phyloP scores from a whole-genome alignment of 2,329 filamentous ascomycete species.

The Fusarium piperis region DNA sequence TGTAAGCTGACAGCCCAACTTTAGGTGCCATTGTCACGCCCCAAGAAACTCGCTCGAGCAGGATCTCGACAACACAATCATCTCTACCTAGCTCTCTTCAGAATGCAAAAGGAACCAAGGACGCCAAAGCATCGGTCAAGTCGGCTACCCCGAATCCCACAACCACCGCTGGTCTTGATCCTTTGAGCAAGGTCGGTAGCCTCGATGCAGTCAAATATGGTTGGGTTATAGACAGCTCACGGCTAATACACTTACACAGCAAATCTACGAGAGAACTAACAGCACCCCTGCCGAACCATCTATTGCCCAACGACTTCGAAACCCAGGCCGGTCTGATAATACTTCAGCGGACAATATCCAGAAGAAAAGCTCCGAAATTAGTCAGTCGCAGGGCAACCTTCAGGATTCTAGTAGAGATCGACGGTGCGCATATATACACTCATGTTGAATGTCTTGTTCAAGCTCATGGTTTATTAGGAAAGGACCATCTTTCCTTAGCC shows the following conservation, averaged over 20 bases:
- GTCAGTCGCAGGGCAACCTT: conserved; percentile 49
- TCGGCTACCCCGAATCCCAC: conserved; percentile 38
- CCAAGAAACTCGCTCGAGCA: conserved; percentile 38
- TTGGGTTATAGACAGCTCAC: neutral
- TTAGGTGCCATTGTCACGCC: conserved; percentile 37
- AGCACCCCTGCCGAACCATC: conserved; percentile 51
- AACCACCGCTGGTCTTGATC: conserved; percentile 47
- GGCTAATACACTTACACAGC: conserved; percentile 38
- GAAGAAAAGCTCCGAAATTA: conserved; percentile 54
- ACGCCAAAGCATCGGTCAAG: conserved; percentile 43
- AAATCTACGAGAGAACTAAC: conserved; percentile 53
- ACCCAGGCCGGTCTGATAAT: conserved; percentile 62
- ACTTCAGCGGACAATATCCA: conserved; percentile 54
- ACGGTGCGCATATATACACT: conserved; percentile 64
- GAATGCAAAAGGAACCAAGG: conserved; percentile 48
- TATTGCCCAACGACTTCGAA: conserved; percentile 65
- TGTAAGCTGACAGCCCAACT: conserved; percentile 41
- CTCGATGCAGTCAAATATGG: neutral
- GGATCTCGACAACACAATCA: conserved; percentile 42
- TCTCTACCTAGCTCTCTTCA: conserved; percentile 71
- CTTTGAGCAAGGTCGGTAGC: conserved; percentile 50
- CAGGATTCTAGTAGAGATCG: conserved; percentile 68
- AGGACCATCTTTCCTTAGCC: conserved; percentile 88
- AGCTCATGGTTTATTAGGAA: conserved; percentile 66
- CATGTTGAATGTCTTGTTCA: neutral